phyloP scores from a whole-genome alignment of 306 rosid species.

The Begonia peltatifolia region DNA sequence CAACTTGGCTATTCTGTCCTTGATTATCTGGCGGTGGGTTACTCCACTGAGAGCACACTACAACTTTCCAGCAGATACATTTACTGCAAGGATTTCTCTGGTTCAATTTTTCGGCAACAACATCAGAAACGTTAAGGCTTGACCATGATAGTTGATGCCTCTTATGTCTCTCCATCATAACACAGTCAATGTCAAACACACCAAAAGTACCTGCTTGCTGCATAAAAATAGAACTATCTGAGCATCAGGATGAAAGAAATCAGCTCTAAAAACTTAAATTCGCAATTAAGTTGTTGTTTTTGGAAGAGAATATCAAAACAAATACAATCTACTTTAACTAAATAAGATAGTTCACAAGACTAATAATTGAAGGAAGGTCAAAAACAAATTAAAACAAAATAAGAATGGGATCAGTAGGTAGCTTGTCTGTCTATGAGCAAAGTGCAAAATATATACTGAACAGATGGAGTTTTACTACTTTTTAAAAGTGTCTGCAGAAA shows the following conservation, averaged over 20 bases:
- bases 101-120: slow-evolving; percentile 36
- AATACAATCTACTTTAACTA: no score
- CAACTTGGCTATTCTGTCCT: slow-evolving; percentile 15
- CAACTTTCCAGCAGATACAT: slow-evolving; percentile 79
- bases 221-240: slow-evolving; percentile 6
- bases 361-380: not conserved
- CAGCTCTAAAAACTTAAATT: not conserved
- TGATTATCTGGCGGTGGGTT: slow-evolving; percentile 15
- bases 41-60: slow-evolving; percentile 44
- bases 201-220: slow-evolving; percentile 35
- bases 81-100: slow-evolving; percentile 42
- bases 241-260: not conserved
- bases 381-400: not conserved
- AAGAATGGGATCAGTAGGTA: not conserved
- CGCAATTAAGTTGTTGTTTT: no score
- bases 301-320: no score
- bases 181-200: slow-evolving; percentile 54
- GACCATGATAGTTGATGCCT: slow-evolving; percentile 58
- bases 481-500: not conserved
- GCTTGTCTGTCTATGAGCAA: not conserved
- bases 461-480: no score
- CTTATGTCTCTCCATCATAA: slow-evolving; percentile 45
- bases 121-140: slow-evolving; percentile 63
- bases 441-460: no score
- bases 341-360: not conserved